Conservation (phyloP, 371 early-diverging fungal genomes). For the Mycotypha africana region DNA sequence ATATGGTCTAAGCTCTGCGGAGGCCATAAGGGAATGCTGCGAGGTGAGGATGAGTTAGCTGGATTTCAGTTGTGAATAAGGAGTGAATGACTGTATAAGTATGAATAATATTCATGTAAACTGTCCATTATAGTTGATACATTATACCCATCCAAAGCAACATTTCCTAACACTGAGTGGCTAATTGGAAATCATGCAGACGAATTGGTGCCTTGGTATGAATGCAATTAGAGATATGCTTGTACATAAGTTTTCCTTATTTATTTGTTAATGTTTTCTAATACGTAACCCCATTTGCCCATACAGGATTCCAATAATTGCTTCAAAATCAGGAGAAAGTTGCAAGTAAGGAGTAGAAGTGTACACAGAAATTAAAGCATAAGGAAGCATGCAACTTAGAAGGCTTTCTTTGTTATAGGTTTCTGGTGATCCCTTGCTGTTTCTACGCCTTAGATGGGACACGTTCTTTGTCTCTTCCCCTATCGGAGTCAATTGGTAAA, state of each 20-base stretch:
- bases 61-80: background rate
- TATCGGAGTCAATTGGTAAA: slow-evolving; percentile 51
- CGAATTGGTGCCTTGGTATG: slow-evolving; percentile 82
- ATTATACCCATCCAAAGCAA: slow-evolving; percentile 50
- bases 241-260: background rate
- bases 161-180: slow-evolving; percentile 63
- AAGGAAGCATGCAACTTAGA: too few species aligned
- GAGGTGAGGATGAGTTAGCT: slow-evolving; percentile 19
- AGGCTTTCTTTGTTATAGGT: slow-evolving; percentile 27
- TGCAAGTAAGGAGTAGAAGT: slow-evolving; percentile 43
- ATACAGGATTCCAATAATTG: slow-evolving; percentile 75
- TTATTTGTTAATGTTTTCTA: slow-evolving; percentile 4
- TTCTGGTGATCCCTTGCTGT: slow-evolving; percentile 83
- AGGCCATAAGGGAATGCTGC: slow-evolving; percentile 20
- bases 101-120: too few species aligned
- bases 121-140: slow-evolving; percentile 56
- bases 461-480: slow-evolving; percentile 34
- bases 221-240: slow-evolving; percentile 1
- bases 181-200: slow-evolving; percentile 91
- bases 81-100: slow-evolving; percentile 1
- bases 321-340: slow-evolving; percentile 52
- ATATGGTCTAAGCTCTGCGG: slow-evolving; percentile 59
- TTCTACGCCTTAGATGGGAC: slow-evolving; percentile 68
- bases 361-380: too few species aligned
- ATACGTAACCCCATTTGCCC: too few species aligned